Base-by-base conservation (phyloP, 495 filamentous ascomycete species). In the Penicillium coprophilum region DNA sequence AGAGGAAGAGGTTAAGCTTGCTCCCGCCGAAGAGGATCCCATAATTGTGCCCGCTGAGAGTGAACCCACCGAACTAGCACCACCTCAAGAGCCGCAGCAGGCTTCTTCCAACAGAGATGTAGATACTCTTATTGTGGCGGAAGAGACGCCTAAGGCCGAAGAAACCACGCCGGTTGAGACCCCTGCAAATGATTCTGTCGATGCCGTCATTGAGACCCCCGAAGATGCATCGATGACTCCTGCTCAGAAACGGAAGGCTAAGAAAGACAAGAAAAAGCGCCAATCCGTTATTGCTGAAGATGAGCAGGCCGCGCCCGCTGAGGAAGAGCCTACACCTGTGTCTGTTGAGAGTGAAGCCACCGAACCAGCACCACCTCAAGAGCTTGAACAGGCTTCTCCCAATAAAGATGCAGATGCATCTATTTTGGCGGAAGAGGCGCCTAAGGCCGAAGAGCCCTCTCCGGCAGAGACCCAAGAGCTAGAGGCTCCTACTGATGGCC, bases 221-320 rank as follows among this genome's bases (percentile, higher is more conserved):
- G 52, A 39, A 28, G 41, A 46, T 12, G 31, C 20, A 8, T 23
- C 3, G 3, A 54, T 54, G 52, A 54, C 52, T 20, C 28, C 52
- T 36, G 52, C 52, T 19, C 52, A 54, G 11, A 54, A 46, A 23
- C 41, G 30, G 6, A 54, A 54, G 41, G 52, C 52, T 15, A 54
- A 54, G 43, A 54, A 54, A 24, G 55, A 61, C 21, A 60, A 67
- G 34, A 66, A 64, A 50, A 51, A 65, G 50, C 55, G 50, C 12
- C 50, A 56, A 40, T 53, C 60, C 7, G 27, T 46, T 43, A 39
- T 36, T 12, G 48, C 6, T 10, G 38, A 46, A 19, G 54, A 44
- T 2, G 30, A 32, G 30, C 1, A 15, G 19, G 30, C 30, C 11
- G 30, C 12, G 2, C 30, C 30, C 30, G 10, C 10, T 12, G 30